Evolutionary conservation across 106 monocot species (phyloP).

Genomic region (Chionographis japonica): DNA sequence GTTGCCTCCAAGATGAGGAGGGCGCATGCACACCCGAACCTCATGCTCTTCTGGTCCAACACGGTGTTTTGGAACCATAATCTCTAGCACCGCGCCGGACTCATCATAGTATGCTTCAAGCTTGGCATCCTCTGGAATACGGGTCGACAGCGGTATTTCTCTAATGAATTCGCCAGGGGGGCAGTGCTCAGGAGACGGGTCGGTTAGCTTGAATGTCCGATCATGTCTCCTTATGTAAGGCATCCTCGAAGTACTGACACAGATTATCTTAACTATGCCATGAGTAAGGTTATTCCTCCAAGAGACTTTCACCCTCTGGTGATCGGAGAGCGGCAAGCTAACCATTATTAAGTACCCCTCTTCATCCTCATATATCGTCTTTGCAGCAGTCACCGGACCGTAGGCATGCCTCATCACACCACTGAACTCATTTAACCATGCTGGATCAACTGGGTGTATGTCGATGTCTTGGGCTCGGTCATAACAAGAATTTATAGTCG

Average conservation of each 20-base stretch:
- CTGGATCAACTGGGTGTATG: slow-evolving; percentile 35
- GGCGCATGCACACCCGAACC: slow-evolving; percentile 34
- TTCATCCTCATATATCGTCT: slow-evolving; percentile 38
- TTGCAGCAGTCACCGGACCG: slow-evolving; percentile 38
- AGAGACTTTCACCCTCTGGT: slow-evolving; percentile 33
- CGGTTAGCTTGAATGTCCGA: slow-evolving; percentile 30
- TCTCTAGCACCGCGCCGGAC: slow-evolving; percentile 29
- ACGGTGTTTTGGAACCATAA: slow-evolving; percentile 36
- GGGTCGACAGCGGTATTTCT: slow-evolving; percentile 28
- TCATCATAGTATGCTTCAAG: slow-evolving; percentile 40
- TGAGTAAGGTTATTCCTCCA: slow-evolving; percentile 33
- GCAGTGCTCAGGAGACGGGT: slow-evolving; percentile 33
- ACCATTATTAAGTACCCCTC: slow-evolving; percentile 39
- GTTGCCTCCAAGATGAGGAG: slow-evolving; percentile 24
- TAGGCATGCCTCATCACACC: slow-evolving; percentile 38
- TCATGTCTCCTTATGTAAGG: slow-evolving; percentile 37
- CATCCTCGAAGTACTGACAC: slow-evolving; percentile 34
- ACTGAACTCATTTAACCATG: slow-evolving; percentile 32
- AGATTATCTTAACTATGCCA: slow-evolving; percentile 31
- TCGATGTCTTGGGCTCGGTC: slow-evolving; percentile 40
- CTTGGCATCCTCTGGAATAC: slow-evolving; percentile 40
- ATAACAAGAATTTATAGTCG: slow-evolving; percentile 20
- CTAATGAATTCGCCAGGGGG: slow-evolving; percentile 34
- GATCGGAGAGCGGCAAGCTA: slow-evolving; percentile 30
- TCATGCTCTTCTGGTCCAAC: slow-evolving; percentile 37